phyloP scores from a whole-genome alignment of 495 filamentous ascomycete species.

The Hyaloscypha bicolor region DNA sequence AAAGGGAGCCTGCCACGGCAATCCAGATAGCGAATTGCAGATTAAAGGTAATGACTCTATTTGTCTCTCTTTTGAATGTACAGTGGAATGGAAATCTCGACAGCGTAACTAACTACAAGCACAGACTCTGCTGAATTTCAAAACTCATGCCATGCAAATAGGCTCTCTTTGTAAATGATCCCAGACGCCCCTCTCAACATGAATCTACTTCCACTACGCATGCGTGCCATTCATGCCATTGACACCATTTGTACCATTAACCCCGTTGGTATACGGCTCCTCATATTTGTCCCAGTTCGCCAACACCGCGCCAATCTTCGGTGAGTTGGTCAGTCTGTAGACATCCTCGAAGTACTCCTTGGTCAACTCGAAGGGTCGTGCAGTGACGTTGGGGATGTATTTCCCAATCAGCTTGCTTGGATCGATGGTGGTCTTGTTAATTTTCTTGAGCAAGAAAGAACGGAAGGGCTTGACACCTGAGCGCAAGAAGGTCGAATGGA shows the following conservation, averaged over 20 bases:
- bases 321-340: constrained; percentile 88
- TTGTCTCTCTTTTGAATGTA: constrained; percentile 3
- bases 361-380: constrained; percentile 88
- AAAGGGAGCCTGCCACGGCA: not conserved
- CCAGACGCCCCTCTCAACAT: constrained; percentile 3
- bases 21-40: not conserved
- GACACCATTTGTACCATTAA: constrained; percentile 23
- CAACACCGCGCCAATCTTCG: constrained; percentile 85
- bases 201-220: not conserved
- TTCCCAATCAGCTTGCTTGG: constrained; percentile 95
- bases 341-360: constrained; percentile 99
- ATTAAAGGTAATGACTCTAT: not conserved
- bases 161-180: not conserved
- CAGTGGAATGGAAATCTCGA: not conserved
- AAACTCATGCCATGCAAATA: not conserved
- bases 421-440: constrained; percentile 97
- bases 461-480: constrained; percentile 99
- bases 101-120: constrained; percentile 1
- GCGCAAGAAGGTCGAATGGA: constrained; percentile 97
- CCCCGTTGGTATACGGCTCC: constrained; percentile 36
- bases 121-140: not conserved
- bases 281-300: constrained; percentile 79
- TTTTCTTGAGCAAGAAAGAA: constrained; percentile 97
- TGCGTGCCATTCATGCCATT: constrained; percentile 11
- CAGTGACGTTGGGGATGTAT: constrained; percentile 98